Base-by-base conservation (phyloP, 2,329 filamentous ascomycete species). In the Fragosphaeria purpurea region DNA sequence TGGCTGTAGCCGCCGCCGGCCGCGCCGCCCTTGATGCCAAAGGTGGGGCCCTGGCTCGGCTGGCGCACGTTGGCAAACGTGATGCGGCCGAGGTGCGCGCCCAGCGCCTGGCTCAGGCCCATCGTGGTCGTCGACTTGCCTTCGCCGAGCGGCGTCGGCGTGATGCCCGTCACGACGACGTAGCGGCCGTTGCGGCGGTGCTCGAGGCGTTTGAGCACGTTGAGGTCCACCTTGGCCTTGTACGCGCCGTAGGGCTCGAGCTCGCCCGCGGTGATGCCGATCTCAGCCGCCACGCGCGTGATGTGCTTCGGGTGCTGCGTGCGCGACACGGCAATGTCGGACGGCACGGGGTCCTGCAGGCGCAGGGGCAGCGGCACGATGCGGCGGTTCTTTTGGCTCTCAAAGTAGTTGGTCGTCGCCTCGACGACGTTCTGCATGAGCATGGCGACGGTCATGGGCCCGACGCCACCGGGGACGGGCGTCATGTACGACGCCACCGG, bases 401-500 rank as follows among this genome's bases (percentile, higher is more conserved):
- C 87, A 57, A 93, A 93, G 63, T 88, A 90, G 51, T 79, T 72
- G 46, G 83, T 85, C 38, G 93, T 85, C 37, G 91, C 84, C 59
- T 91, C 85, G 50, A 97, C 85, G 7, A 97, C 90, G 63, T 98
- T 98, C 68, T 95, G 87, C 60, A 98, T 73, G 45, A 98, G 76
- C 93, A 98, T 98, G 53, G 93, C 93, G 56, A 98, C 90, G 4
- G 93, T 98, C 93, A 98, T 98, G 47, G 93, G 93, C 0, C 93
- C 93, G 53, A 98, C 93, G 67, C 93, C 93, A 51, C 93, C 93
- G 1, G 93, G 93, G 2, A 98, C 93, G 1, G 93, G 93, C 3
- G 93, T 98, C 62, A 98, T 96, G 62, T 86, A 80, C 3, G 90
- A 95, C 22, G 90, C 93, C 41, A 96, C 86, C 64, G 94, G 76